A percentile compares a stretch with the other conserved stretches of the same genome.
phyloP scores from a whole-genome alignment of 495 filamentous ascomycete genomes.

The Podospora sp. region DNA sequence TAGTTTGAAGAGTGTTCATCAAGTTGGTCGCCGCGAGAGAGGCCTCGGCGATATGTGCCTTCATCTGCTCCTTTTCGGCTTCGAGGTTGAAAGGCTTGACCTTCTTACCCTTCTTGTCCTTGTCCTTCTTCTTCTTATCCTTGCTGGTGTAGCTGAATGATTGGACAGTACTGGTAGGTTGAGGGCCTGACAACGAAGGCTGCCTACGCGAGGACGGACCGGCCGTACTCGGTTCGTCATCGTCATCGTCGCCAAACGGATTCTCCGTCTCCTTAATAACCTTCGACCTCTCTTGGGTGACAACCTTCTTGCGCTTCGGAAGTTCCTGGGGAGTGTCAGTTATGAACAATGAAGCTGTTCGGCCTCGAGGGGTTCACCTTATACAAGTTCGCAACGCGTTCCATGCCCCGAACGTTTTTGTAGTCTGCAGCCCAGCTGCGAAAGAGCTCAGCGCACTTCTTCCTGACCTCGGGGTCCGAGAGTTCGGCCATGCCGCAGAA shows the following conservation, averaged over 20 bases:
- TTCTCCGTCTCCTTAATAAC: conserved; percentile 77
- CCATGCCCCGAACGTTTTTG: conserved; percentile 79
- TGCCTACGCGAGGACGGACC: conserved; percentile 30
- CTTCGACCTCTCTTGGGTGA: conserved; percentile 74
- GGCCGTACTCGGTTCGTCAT: conserved; percentile 41
- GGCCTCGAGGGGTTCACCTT: conserved; percentile 47
- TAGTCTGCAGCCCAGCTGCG: conserved; percentile 85
- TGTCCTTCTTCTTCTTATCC: conserved; percentile 53
- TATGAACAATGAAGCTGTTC: neutral
- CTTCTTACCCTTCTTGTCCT: conserved; percentile 54
- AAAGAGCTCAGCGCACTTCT: conserved; percentile 85
- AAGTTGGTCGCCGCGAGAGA: conserved; percentile 90
- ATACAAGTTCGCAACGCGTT: conserved; percentile 76
- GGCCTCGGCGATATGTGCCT: conserved; percentile 78
- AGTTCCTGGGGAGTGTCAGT: conserved; percentile 47
- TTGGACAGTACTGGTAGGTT: conserved; percentile 32
- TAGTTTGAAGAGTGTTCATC: conserved; percentile 81
- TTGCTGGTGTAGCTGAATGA: conserved; percentile 41
- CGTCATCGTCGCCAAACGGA: conserved; percentile 64
- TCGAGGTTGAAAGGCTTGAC: conserved; percentile 77
- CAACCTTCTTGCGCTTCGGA: conserved; percentile 55
- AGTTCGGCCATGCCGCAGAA: conserved; percentile 83
- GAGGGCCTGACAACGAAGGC: conserved; percentile 27
- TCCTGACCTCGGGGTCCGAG: conserved; percentile 80
- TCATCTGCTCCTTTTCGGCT: conserved; percentile 81